phyloP scores from a whole-genome alignment of 495 filamentous ascomycete species.

The Pseudoneurospora amorphoporcata region DNA sequence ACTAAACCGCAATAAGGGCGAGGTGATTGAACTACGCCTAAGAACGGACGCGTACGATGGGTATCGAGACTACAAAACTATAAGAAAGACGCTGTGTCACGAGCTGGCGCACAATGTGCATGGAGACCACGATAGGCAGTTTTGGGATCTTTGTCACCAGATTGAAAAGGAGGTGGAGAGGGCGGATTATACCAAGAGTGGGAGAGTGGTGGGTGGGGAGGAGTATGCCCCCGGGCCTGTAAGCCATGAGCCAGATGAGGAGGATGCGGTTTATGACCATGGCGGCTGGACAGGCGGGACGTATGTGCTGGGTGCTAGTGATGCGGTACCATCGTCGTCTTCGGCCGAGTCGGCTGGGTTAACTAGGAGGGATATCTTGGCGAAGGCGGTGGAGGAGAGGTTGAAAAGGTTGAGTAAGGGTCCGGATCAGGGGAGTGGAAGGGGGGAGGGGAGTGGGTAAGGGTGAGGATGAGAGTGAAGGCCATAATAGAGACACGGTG shows the following conservation, averaged over 20 bases:
- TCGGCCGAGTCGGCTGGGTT: conserved; percentile 15
- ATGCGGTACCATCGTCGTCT: conserved; percentile 7
- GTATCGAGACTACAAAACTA: conserved; percentile 81
- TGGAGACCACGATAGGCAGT: conserved; percentile 69
- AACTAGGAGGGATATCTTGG: conserved; percentile 58
- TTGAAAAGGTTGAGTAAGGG: conserved; percentile 43
- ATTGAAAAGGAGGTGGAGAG: conserved; percentile 80
- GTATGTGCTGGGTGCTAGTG: conserved; percentile 58
- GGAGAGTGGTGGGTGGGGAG: conserved; percentile 50
- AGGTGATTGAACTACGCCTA: conserved; percentile 84
- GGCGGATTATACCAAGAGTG: conserved; percentile 64
- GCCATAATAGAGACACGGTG: not conserved
- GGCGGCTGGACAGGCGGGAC: conserved; percentile 82
- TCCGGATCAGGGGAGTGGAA: not conserved
- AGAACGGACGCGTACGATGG: conserved; percentile 92
- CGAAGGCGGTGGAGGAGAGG: conserved; percentile 65
- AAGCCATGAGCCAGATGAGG: not conserved
- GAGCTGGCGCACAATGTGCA: conserved; percentile 90
- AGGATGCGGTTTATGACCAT: conserved; percentile 39
- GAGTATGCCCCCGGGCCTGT: conserved; percentile 47
- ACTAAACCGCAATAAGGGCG: conserved; percentile 76
- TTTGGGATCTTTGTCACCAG: conserved; percentile 77
- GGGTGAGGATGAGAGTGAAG: not conserved
- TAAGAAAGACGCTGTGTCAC: conserved; percentile 86
- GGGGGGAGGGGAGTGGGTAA: conserved; percentile 9